Evolutionary conservation across 2,329 filamentous ascomycete species (phyloP).

Genomic region (Capronia coronata): DNA sequence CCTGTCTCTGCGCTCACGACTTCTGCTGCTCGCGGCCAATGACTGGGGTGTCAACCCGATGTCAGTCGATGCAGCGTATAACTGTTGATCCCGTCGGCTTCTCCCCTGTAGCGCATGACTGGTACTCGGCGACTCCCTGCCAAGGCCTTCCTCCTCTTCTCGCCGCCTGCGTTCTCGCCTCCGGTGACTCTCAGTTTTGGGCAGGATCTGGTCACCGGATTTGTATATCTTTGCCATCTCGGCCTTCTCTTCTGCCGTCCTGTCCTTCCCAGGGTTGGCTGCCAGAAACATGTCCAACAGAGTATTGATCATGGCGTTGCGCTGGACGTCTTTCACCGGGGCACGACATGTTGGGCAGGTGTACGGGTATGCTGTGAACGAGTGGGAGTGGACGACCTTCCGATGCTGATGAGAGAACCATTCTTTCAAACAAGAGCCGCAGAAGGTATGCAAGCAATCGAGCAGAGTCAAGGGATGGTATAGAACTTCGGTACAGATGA

Average conservation of each 20-base stretch:
- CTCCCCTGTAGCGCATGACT: conserved; percentile 58
- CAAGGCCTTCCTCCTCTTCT: conserved; percentile 43
- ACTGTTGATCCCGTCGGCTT: conserved; percentile 44
- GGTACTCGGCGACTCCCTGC: conserved; percentile 61
- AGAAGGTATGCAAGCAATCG: conserved; percentile 93
- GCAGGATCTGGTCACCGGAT: conserved; percentile 74
- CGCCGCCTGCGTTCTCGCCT: conserved; percentile 40
- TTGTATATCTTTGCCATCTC: conserved; percentile 71
- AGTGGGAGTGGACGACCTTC: conserved; percentile 41
- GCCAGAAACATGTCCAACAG: conserved; percentile 81
- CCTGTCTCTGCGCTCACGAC: conserved; percentile 39
- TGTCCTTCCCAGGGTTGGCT: conserved; percentile 69
- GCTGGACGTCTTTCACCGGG: conserved; percentile 73
- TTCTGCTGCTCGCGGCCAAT: conserved; percentile 29
- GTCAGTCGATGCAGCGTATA: conserved; percentile 15
- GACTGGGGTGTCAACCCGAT: conserved; percentile 13
- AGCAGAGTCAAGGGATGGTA: conserved; percentile 86
- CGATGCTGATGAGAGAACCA: conserved; percentile 83
- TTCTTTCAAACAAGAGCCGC: conserved; percentile 88
- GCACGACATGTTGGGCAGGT: conserved; percentile 93
- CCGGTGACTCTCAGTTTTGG: conserved; percentile 50
- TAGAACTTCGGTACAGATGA: conserved; percentile 93
- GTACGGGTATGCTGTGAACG: conserved; percentile 48
- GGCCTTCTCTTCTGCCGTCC: conserved; percentile 64
- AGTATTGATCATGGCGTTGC: conserved; percentile 85